These are phyloP conservation scores for Leptoxyphium fumago DNA, from an alignment of 2,329 filamentous ascomycete genomes.

Conservation along the genomic window DNA sequence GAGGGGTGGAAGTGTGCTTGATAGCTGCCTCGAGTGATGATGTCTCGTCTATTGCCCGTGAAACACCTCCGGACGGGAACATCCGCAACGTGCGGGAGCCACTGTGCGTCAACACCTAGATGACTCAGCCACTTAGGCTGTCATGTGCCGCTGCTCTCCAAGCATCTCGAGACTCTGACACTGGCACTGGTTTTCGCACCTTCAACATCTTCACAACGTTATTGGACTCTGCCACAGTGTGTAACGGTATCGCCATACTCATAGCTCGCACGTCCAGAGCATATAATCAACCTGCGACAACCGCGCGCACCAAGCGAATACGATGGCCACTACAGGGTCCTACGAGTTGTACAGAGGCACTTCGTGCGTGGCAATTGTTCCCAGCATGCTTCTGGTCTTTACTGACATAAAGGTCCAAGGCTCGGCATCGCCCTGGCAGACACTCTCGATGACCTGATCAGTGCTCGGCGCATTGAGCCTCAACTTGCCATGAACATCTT, in stretches of 20 bases:
- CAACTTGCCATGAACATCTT: slow-evolving; percentile 98
- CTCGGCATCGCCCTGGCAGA: slow-evolving; percentile 89
- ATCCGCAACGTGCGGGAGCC: not conserved
- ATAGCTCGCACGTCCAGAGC: no score
- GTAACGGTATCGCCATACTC: no score
- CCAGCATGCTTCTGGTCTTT: slow-evolving; percentile 7
- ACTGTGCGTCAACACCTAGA: not conserved
- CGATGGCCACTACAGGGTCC: slow-evolving; percentile 39
- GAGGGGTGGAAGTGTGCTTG: not conserved
- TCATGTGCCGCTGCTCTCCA: no score
- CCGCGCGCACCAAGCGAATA: no score
- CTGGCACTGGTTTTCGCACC: no score
- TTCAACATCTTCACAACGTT: no score
- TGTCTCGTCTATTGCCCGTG: not conserved
- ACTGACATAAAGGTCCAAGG: slow-evolving; percentile 33
- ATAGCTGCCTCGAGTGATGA: not conserved
- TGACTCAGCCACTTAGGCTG: not conserved
- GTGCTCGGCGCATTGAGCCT: slow-evolving; percentile 85
- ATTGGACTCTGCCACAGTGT: no score
- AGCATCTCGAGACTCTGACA: no score
- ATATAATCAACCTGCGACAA: no score
- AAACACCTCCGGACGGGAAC: not conserved
- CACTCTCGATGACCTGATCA: slow-evolving; percentile 93
- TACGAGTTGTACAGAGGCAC: slow-evolving; percentile 98
- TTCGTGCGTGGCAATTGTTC: slow-evolving; percentile 52